phyloP scores from a whole-genome alignment of 164 flowering plant genomes.

The Berberis thunbergii region DNA sequence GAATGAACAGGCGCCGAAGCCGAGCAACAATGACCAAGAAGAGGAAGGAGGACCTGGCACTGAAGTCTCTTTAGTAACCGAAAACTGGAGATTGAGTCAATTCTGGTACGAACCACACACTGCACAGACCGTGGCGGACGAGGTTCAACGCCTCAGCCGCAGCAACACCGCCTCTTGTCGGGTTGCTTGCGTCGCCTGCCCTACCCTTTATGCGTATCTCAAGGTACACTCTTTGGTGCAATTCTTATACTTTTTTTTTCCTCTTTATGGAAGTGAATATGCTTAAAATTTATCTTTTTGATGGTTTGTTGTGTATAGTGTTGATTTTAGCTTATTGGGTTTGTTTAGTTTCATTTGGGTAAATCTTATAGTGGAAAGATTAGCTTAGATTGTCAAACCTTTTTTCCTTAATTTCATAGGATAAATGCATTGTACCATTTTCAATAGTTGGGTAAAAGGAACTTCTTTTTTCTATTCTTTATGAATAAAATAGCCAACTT shows the following conservation, averaged over 20 bases:
- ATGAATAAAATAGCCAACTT: no score
- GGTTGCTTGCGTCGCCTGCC: slow-evolving; percentile 89
- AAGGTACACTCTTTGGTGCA: slow-evolving; percentile 39
- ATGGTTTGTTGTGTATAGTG: no score
- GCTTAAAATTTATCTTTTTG: no score
- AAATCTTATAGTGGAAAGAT: no score
- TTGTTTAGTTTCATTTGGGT: no score
- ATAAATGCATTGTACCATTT: no score
- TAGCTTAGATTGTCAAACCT: no score
- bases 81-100: slow-evolving; percentile 95
- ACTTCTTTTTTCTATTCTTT: no score
- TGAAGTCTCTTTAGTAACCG: slow-evolving; percentile 43
- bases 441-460: no score
- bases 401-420: no score
- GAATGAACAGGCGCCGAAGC: not conserved
- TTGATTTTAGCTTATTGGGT: no score
- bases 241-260: not conserved
- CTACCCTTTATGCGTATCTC: slow-evolving; percentile 81
- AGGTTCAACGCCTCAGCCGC: slow-evolving; percentile 37
- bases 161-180: slow-evolving; percentile 1
- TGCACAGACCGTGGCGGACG: slow-evolving; percentile 64
- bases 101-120: slow-evolving; percentile 89
- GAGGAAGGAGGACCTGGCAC: slow-evolving; percentile 5
- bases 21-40: slow-evolving; percentile 5
- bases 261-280: no score